Conservation (phyloP, 768 basidiomycete species). For the Mrakia frigida region DNA sequence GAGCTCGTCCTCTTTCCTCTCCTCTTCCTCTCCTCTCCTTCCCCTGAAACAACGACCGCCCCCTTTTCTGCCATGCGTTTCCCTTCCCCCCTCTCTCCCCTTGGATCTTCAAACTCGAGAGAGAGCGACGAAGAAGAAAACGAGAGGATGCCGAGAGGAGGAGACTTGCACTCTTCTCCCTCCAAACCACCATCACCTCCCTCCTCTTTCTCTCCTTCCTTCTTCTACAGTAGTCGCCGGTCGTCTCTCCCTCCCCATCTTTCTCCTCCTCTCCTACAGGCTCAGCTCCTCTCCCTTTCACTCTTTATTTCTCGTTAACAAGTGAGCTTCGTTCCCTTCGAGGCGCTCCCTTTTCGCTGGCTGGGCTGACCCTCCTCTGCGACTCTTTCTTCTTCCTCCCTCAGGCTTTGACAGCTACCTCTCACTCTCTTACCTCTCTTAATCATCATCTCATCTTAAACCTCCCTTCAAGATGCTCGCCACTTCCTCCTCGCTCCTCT, state of each 20-base stretch:
- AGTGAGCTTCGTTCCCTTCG: not conserved
- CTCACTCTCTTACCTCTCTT: not conserved
- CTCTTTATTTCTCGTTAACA: not conserved
- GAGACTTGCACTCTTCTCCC: not conserved
- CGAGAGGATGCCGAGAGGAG: not conserved
- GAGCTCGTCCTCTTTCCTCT: no score
- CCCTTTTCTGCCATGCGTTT: no score
- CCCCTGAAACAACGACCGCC: no score
- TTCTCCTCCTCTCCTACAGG: no score
- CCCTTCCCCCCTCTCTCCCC: no score
- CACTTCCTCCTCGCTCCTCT: not conserved
- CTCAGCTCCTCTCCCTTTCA: not conserved
- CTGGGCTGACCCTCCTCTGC: not conserved
- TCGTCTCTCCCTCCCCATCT: constrained; percentile 1
- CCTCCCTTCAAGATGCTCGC: not conserved
- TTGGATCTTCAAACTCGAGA: no score
- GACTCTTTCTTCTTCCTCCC: not conserved
- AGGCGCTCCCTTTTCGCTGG: not conserved
- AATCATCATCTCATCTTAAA: not conserved
- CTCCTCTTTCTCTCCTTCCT: not conserved
- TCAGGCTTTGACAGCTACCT: constrained; percentile 2
- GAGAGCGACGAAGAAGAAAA: not conserved
- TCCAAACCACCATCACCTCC: not conserved
- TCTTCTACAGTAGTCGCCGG: not conserved
- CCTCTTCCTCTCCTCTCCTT: no score